phyloP scores from a whole-genome alignment of 23 red algal species.

The Cyanidiococcus yangmingshanensis region DNA sequence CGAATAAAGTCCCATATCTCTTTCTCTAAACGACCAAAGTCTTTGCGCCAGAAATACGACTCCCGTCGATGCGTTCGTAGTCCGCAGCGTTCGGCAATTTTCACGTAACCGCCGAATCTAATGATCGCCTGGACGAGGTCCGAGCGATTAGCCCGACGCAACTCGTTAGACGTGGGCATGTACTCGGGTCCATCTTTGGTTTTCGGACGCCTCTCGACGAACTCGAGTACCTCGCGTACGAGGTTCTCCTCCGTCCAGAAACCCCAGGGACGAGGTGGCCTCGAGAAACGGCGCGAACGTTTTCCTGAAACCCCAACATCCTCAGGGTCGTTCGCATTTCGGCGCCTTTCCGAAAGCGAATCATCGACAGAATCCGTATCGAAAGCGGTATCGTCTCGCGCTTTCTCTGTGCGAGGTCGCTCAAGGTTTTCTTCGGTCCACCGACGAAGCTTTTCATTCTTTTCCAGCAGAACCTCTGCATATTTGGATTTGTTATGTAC shows the following conservation, averaged over 20 bases:
- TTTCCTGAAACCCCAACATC: neutral
- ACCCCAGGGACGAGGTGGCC: neutral
- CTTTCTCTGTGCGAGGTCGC: neutral
- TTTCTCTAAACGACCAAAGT: neutral
- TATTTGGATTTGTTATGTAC: neutral
- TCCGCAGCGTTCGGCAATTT: neutral
- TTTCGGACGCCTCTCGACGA: neutral
- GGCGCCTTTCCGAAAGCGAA: neutral
- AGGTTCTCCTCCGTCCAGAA: slow-evolving; percentile 1
- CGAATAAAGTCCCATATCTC: neutral
- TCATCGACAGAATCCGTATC: neutral
- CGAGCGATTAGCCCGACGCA: neutral
- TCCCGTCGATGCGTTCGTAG: neutral
- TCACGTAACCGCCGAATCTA: neutral
- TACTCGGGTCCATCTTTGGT: neutral
- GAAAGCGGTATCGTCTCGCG: neutral
- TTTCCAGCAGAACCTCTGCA: neutral
- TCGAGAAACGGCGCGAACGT: neutral
- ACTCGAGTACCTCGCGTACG: slow-evolving; percentile 15
- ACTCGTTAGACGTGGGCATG: neutral
- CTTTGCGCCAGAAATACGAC: neutral
- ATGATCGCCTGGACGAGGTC: slow-evolving; percentile 7
- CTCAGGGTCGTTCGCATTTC: neutral
- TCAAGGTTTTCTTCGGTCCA: neutral
- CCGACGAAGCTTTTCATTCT: neutral